These are phyloP conservation scores for Neonectria magnoliae DNA, from an alignment of 2,329 filamentous ascomycete species.

Conservation along the genomic window DNA sequence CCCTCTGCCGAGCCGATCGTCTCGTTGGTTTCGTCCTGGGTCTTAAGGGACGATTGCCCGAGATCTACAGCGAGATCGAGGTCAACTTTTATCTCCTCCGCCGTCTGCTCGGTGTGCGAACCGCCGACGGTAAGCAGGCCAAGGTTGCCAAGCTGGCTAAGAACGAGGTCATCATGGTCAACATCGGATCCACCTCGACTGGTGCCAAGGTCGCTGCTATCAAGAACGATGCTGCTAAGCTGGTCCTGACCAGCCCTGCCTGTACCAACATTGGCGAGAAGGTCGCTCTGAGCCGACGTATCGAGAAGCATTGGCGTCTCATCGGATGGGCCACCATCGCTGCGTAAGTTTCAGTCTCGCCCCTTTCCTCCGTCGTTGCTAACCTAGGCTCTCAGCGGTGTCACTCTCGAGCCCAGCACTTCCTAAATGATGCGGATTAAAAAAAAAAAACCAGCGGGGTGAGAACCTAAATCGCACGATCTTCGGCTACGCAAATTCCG, in stretches of 20 bases:
- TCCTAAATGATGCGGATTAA: constrained; percentile 46
- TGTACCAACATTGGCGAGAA: constrained; percentile 99
- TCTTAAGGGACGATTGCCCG: constrained; percentile 90
- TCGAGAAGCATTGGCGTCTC: constrained; percentile 98
- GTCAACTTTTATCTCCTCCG: constrained; percentile 99
- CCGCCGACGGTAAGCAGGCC: constrained; percentile 97
- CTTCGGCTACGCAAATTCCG: constrained; percentile 33
- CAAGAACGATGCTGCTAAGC: constrained; percentile 96
- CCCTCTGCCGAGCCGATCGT: constrained; percentile 97
- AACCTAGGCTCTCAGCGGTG: constrained; percentile 55
- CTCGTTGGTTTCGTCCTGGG: constrained; percentile 97
- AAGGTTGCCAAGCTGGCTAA: constrained; percentile 98
- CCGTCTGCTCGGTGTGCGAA: constrained; percentile 94
- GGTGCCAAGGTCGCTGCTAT: constrained; percentile 97
- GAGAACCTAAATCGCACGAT: constrained; percentile 37
- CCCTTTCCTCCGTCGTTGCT: constrained; percentile 1
- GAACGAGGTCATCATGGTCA: constrained; percentile 99
- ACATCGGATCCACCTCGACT: constrained; percentile 97
- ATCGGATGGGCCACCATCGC: constrained; percentile 91
- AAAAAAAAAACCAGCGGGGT: constrained; percentile 31
- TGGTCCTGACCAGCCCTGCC: constrained; percentile 90
- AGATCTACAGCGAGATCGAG: constrained; percentile 98
- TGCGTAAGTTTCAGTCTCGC: constrained; percentile 59
- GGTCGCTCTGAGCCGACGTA: constrained; percentile 94
- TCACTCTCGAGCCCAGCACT: constrained; percentile 63